Evolutionary conservation across 176 grass and related monocot genomes (phyloP).

Genomic region (Eragrostis nindensis): DNA sequence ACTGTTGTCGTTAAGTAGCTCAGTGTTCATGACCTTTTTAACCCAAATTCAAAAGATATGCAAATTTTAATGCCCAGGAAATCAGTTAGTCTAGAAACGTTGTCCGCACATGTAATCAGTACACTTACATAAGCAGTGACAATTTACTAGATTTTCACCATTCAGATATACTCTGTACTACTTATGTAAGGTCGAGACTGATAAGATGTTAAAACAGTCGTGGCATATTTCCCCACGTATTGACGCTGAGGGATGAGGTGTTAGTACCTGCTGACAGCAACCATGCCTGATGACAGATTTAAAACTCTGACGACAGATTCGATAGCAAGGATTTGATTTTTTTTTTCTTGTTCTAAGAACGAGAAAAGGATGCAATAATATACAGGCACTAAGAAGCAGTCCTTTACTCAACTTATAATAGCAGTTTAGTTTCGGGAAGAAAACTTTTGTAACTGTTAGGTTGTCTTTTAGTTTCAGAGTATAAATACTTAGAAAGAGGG

Average conservation of each 20-base stretch:
- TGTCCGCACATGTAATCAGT: background rate
- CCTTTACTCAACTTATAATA: background rate
- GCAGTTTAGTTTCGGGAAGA: background rate
- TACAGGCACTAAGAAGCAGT: too few species aligned
- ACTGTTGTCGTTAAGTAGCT: background rate
- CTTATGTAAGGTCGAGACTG: background rate
- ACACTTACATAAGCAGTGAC: background rate
- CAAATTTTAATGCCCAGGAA: background rate
- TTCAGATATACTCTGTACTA: background rate
- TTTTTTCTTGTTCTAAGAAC: too few species aligned
- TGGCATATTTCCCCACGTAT: background rate
- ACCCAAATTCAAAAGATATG: background rate
- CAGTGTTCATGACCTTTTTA: background rate
- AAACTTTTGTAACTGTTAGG: too few species aligned
- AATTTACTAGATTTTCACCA: background rate
- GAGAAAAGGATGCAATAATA: too few species aligned
- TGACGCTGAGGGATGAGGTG: too few species aligned
- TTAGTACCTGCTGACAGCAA: background rate
- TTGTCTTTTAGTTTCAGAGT: background rate
- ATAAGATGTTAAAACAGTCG: background rate
- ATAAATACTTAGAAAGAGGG: background rate
- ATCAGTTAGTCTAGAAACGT: background rate
- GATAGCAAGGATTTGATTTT: too few species aligned
- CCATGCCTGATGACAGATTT: too few species aligned
- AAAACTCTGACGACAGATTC: too few species aligned